A percentile compares a stretch with the other conserved stretches of the same genome.
Evolutionary conservation across 2,329 filamentous ascomycete genomes (phyloP).

Genomic region (Talaromyces sp.): DNA sequence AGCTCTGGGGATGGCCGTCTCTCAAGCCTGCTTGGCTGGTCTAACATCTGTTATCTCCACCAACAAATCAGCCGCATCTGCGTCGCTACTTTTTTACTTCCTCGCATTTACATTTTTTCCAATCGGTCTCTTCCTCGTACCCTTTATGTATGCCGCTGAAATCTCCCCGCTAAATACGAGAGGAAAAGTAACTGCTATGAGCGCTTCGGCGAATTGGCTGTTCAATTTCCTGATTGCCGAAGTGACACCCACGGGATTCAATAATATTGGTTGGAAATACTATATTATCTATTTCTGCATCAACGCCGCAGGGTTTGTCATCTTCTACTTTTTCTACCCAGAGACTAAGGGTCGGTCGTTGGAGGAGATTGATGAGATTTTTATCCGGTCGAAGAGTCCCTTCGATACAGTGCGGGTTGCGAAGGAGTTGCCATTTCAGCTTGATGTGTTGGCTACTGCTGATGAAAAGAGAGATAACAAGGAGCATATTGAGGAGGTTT

Average conservation of each 20-base stretch:
- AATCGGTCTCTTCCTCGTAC: conserved; percentile 15
- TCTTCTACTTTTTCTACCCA: conserved; percentile 42
- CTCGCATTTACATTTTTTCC: conserved; percentile 12
- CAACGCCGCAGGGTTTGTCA: conserved; percentile 42
- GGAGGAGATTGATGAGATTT: conserved; percentile 31
- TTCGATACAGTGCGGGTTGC: conserved; percentile 24
- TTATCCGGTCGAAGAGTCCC: conserved; percentile 19
- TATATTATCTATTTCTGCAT: conserved; percentile 50
- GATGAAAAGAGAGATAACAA: not conserved
- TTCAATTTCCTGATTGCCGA: conserved; percentile 60
- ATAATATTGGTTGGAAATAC: conserved; percentile 55
- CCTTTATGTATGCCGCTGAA: conserved; percentile 19
- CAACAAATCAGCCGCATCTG: conserved; percentile 43
- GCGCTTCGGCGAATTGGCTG: conserved; percentile 54
- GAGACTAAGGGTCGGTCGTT: conserved; percentile 28
- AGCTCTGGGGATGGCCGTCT: conserved; percentile 58
- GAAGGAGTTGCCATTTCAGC: conserved; percentile 22
- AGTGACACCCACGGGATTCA: conserved; percentile 56
- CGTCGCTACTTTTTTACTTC: conserved; percentile 37
- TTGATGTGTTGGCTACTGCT: conserved; percentile 19
- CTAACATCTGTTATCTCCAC: conserved; percentile 38
- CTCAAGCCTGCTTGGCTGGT: conserved; percentile 43
- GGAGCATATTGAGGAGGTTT: conserved; percentile 9
- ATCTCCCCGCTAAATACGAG: conserved; percentile 11
- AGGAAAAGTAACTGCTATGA: conserved; percentile 31